phyloP scores from a whole-genome alignment of 306 rosid species.

The Vigna unguiculata region DNA sequence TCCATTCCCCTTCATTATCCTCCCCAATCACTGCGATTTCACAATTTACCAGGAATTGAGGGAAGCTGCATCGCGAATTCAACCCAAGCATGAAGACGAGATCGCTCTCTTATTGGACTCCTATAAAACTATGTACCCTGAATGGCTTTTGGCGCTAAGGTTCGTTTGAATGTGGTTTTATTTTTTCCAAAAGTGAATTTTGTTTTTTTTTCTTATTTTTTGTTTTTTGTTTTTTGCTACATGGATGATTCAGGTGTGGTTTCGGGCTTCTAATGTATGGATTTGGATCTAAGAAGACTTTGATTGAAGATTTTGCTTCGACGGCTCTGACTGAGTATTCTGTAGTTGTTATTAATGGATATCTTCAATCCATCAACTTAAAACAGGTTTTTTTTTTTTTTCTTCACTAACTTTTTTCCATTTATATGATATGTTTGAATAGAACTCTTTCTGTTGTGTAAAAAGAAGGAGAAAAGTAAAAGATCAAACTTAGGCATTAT shows the following conservation, averaged over 20 bases:
- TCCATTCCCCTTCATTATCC: background rate
- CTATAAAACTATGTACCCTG: conserved; percentile 60
- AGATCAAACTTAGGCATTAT: background rate
- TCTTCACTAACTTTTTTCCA: background rate
- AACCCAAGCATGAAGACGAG: conserved; percentile 85
- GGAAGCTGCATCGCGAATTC: conserved; percentile 61
- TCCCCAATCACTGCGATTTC: background rate
- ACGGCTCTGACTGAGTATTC: conserved; percentile 65
- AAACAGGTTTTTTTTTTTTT: conserved; percentile 67
- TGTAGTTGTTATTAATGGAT: conserved; percentile 85
- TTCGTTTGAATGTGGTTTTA: background rate
- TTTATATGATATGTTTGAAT: background rate
- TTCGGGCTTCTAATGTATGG: conserved; percentile 90
- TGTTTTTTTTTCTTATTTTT: background rate
- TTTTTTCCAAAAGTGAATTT: background rate
- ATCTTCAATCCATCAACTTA: conserved; percentile 80
- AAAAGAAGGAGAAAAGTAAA: conserved; percentile 13
- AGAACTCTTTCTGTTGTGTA: background rate
- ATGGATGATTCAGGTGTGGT: conserved; percentile 62
- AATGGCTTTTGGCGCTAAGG: conserved; percentile 81
- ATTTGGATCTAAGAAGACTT: conserved; percentile 88
- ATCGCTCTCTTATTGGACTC: conserved; percentile 53
- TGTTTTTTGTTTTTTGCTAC: background rate
- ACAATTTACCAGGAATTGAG: conserved; percentile 65
- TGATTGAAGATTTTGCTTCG: conserved; percentile 95